Evolutionary conservation across 2,329 filamentous ascomycete genomes (phyloP).

Genomic region (Xylariaceae sp.): DNA sequence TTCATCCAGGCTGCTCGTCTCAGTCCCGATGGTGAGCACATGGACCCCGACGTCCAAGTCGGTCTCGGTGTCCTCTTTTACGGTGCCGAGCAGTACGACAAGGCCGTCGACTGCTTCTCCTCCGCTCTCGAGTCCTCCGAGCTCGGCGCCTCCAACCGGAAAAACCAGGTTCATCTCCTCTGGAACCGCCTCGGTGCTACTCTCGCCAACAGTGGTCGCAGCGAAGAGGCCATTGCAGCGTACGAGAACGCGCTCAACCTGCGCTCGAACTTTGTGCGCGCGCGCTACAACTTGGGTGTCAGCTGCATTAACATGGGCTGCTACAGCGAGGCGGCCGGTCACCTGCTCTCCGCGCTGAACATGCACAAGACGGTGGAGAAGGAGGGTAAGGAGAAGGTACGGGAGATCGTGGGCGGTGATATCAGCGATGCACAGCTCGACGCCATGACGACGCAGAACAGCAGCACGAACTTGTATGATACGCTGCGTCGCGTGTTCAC

Average conservation of each 20-base stretch:
- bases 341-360: conserved; percentile 82
- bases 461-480: conserved; percentile 94
- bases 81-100: conserved; percentile 94
- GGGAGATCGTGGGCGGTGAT: conserved; percentile 67
- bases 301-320: conserved; percentile 97
- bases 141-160: conserved; percentile 74
- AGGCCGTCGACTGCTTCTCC: conserved; percentile 97
- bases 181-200: conserved; percentile 98
- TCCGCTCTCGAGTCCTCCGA: conserved; percentile 83
- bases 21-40: conserved; percentile 84
- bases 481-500: conserved; percentile 91
- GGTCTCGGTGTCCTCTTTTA: conserved; percentile 96
- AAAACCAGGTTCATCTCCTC: conserved; percentile 82
- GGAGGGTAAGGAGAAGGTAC: conserved; percentile 74
- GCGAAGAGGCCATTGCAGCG: conserved; percentile 92
- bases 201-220: conserved; percentile 86
- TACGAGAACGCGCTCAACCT: conserved; percentile 89
- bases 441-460: conserved; percentile 87
- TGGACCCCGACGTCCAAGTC: conserved; percentile 98
- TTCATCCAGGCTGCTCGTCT: conserved; percentile 92
- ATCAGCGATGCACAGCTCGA: conserved; percentile 68
- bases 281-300: conserved; percentile 93
- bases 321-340: conserved; percentile 85
- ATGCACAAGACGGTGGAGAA: conserved; percentile 95
- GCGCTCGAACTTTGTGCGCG: conserved; percentile 93